A percentile compares a stretch with the other conserved stretches of the same genome.
phyloP scores from a whole-genome alignment of 805 yeast species.

The Candida fluviatilis region DNA sequence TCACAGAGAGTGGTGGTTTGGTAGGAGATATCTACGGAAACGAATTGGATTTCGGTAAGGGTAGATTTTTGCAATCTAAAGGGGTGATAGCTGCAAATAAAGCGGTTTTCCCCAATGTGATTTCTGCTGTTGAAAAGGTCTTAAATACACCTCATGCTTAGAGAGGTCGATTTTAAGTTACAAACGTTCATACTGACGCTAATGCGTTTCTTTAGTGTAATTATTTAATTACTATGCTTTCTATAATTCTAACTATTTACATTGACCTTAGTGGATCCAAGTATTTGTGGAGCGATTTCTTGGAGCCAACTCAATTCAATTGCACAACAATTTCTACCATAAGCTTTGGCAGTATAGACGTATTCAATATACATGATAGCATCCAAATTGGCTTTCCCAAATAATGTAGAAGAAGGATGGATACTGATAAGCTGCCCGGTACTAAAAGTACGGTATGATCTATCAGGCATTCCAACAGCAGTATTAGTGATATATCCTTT shows the following conservation, averaged over 20 bases:
- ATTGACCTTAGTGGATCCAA: constrained; percentile 39
- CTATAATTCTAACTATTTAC: constrained; percentile 16
- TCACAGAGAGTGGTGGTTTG: constrained; percentile 85
- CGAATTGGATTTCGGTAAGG: constrained; percentile 75
- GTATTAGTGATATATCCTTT: constrained; percentile 83
- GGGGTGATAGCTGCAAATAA: constrained; percentile 87
- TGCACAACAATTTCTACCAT: constrained; percentile 83
- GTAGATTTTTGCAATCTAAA: constrained; percentile 75
- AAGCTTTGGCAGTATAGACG: constrained; percentile 89
- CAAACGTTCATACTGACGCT: not conserved
- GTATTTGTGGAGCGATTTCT: constrained; percentile 66
- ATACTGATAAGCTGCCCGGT: constrained; percentile 82
- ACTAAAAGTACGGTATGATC: constrained; percentile 82
- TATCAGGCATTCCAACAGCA: constrained; percentile 92
- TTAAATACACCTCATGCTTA: constrained; percentile 9
- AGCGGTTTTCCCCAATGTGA: constrained; percentile 45
- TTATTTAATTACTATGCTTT: no score
- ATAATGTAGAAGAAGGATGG: constrained; percentile 86
- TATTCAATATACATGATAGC: constrained; percentile 94
- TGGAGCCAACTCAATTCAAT: constrained; percentile 83
- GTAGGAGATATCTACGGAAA: constrained; percentile 83
- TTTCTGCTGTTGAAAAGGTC: constrained; percentile 40
- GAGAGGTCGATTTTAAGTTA: not conserved
- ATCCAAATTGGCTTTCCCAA: constrained; percentile 69
- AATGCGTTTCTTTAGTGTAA: no score